These are phyloP conservation scores for Schoenoplectus triqueter DNA, from an alignment of 202 grass and related monocot species.

Conservation along the genomic window DNA sequence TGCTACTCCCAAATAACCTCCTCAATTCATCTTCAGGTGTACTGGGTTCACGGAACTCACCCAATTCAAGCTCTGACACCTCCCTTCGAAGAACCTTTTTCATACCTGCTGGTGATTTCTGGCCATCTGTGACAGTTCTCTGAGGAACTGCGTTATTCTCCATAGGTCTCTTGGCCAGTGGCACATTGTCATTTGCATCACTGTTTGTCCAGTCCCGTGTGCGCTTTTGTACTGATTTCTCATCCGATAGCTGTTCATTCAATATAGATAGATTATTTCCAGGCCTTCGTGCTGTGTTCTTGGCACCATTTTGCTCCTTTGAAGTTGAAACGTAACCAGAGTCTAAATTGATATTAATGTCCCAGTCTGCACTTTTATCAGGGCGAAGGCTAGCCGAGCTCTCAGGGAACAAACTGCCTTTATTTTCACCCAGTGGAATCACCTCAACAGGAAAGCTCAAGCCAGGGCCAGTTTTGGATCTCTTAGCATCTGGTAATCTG, in stretches of 20 bases:
- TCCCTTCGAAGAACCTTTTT: conserved; percentile 74
- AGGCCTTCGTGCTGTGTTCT: conserved; percentile 21
- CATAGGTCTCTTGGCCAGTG: conserved; percentile 27
- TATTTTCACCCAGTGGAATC: conserved; percentile 44
- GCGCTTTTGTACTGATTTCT: conserved; percentile 26
- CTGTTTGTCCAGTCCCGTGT: not conserved
- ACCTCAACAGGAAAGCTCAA: conserved; percentile 15
- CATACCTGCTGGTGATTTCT: conserved; percentile 50
- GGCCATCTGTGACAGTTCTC: conserved; percentile 43
- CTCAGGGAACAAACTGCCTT: conserved; percentile 45
- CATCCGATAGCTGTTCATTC: conserved; percentile 15
- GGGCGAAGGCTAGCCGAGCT: conserved; percentile 44
- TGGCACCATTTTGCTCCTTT: conserved; percentile 10
- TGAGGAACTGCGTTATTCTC: conserved; percentile 16
- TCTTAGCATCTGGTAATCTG: conserved; percentile 63
- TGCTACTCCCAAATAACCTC: conserved; percentile 83
- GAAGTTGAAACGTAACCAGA: conserved; percentile 17
- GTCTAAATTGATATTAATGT: conserved; percentile 36
- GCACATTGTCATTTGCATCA: conserved; percentile 21
- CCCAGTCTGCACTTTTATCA: conserved; percentile 52
- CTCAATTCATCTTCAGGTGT: conserved; percentile 59
- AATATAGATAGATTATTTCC: conserved; percentile 25
- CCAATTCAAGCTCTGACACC: conserved; percentile 89
- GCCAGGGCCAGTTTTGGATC: conserved; percentile 52
- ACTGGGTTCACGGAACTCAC: conserved; percentile 70